Evolutionary conservation across 2,329 filamentous ascomycete species (phyloP).

Genomic region (Aspergillaceae sp.): DNA sequence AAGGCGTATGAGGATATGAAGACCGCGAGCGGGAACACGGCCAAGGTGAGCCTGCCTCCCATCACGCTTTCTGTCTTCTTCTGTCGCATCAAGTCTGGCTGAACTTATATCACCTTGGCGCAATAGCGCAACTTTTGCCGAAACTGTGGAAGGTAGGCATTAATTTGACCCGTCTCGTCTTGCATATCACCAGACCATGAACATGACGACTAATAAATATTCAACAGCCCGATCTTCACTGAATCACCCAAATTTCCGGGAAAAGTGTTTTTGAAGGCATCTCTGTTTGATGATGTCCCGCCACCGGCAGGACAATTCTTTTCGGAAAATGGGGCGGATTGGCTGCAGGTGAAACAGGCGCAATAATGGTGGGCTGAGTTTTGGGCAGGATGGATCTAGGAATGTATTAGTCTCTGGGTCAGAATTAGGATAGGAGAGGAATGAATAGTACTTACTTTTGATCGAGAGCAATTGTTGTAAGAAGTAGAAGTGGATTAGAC

Average conservation of each 20-base stretch:
- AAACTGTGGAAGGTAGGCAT: conserved; percentile 15
- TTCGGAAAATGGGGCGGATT: conserved; percentile 3
- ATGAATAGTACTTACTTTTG: too few species aligned
- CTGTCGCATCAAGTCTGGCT: too few species aligned
- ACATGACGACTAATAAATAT: not conserved
- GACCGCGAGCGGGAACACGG: conserved; percentile 8
- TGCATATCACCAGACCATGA: too few species aligned
- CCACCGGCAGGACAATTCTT: conserved; percentile 8
- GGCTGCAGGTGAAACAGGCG: not conserved
- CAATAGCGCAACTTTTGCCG: conserved; percentile 17
- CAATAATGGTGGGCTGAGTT: too few species aligned
- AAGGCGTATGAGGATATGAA: conserved; percentile 12
- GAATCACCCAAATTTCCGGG: conserved; percentile 9
- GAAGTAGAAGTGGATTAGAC: too few species aligned
- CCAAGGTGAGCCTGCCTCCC: conserved; percentile 5
- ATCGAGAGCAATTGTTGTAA: too few species aligned
- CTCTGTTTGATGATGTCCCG: conserved; percentile 11
- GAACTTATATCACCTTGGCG: too few species aligned
- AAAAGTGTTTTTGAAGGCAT: conserved; percentile 13
- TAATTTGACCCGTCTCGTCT: not conserved
- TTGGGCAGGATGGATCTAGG: too few species aligned
- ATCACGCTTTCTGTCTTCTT: not conserved
- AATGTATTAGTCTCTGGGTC: too few species aligned
- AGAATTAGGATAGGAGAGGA: too few species aligned
- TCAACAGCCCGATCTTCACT: conserved; percentile 7